Evolutionary conservation across 2,329 filamentous ascomycete genomes (phyloP).

Genomic region (Teratosphaeriaceae sp.): DNA sequence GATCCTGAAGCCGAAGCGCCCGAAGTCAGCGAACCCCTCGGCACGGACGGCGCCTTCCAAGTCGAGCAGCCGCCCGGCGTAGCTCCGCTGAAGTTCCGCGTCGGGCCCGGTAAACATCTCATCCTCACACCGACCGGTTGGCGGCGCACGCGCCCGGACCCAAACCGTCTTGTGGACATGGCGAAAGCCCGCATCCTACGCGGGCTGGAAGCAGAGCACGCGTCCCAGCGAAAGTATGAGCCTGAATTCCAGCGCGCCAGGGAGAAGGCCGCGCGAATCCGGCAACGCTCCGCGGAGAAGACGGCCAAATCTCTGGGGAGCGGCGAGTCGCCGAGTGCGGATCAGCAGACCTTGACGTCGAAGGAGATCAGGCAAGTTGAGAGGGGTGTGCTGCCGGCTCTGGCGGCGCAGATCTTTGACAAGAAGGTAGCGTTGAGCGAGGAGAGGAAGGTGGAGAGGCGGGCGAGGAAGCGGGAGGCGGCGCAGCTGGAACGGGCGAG

Average conservation of each 20-base stretch:
- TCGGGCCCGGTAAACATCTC: constrained; percentile 23
- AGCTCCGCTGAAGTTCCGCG: constrained; percentile 25
- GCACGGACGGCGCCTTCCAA: constrained; percentile 22
- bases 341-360: constrained; percentile 6
- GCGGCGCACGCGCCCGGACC: constrained; percentile 18
- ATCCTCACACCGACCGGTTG: constrained; percentile 25
- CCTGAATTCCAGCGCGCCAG: background rate
- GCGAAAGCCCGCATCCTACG: background rate
- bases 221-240: background rate
- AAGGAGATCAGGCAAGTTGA: constrained; percentile 9
- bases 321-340: background rate
- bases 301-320: too few relatives aligned
- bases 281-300: too few relatives aligned
- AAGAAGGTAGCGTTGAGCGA: constrained; percentile 8
- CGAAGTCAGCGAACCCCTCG: constrained; percentile 17
- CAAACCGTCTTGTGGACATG: background rate
- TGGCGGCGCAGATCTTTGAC: constrained; percentile 8
- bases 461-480: background rate
- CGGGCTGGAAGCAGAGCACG: background rate
- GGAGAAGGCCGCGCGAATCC: background rate
- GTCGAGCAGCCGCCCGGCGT: constrained; percentile 19
- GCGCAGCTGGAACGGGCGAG: background rate
- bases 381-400: constrained; percentile 16
- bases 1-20: constrained; percentile 13
- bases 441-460: constrained; percentile 6